Percentiles rank a stretch among this genome's conserved stretches.
Conservation (phyloP, 345 rosid genomes). For the Hibiscus mutabilis region DNA sequence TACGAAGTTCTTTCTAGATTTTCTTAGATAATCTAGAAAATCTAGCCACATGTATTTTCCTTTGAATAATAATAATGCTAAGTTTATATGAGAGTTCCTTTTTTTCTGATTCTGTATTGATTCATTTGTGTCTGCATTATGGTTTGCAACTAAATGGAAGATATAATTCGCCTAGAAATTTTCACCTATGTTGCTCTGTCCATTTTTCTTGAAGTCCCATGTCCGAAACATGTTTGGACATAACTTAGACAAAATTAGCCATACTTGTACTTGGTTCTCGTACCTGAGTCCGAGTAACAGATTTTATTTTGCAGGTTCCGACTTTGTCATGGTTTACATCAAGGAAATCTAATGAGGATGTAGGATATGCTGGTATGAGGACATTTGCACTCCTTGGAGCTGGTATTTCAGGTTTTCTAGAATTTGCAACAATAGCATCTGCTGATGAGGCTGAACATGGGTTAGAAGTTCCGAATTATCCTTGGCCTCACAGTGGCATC, state of each 20-base stretch:
- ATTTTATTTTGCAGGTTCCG: slow-evolving; percentile 45
- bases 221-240: background rate
- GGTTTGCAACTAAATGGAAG: background rate
- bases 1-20: background rate
- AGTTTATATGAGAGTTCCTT: background rate
- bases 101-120: background rate
- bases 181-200: background rate
- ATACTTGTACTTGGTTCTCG: background rate
- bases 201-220: background rate
- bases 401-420: slow-evolving; percentile 78
- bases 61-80: background rate
- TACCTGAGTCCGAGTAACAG: background rate
- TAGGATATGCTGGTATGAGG: slow-evolving; percentile 47
- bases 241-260: background rate
- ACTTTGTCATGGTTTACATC: slow-evolving; percentile 49
- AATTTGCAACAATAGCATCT: slow-evolving; percentile 69
- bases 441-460: slow-evolving; percentile 99
- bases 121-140: background rate
- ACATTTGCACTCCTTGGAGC: slow-evolving; percentile 75
- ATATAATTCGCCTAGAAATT: background rate
- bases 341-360: slow-evolving; percentile 59
- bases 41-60: background rate
- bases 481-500: slow-evolving; percentile 98
- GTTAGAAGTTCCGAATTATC: slow-evolving; percentile 71
- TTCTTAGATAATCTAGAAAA: background rate